Conservation (phyloP, 2,329 filamentous ascomycete genomes). For the Cadophora gregata region DNA sequence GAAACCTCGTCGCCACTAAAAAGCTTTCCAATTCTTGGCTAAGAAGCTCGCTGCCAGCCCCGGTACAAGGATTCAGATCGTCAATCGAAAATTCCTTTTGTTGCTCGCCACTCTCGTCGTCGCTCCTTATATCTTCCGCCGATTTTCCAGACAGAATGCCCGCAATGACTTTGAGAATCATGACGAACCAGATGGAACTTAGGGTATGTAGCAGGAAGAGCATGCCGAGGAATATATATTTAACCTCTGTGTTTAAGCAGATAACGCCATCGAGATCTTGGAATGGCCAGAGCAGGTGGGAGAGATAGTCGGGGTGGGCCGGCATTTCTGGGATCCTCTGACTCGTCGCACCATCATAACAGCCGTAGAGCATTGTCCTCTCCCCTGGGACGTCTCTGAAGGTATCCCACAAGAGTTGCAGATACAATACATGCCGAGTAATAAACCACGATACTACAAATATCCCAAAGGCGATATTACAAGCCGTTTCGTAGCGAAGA, state of each 20-base stretch:
- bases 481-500: constrained; percentile 3
- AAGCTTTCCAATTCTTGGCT: not conserved
- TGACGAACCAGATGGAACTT: not conserved
- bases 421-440: not conserved
- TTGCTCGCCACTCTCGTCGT: not conserved
- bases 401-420: not conserved
- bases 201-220: constrained; percentile 3
- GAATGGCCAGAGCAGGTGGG: constrained; percentile 3
- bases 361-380: not conserved
- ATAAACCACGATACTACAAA: constrained; percentile 4
- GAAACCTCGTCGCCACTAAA: not conserved
- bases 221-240: constrained; percentile 6
- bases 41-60: not conserved
- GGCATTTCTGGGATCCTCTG: not conserved
- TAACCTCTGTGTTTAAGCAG: not conserved
- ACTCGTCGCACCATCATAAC: not conserved
- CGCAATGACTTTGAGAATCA: constrained; percentile 5
- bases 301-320: not conserved
- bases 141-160: not conserved
- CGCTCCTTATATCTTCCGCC: constrained; percentile 1
- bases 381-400: not conserved
- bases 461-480: not conserved
- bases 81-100: not conserved
- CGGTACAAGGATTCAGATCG: not conserved
- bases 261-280: not conserved